Conservation (phyloP, 805 yeast genomes). For the Kluyveromyces siamensis region DNA sequence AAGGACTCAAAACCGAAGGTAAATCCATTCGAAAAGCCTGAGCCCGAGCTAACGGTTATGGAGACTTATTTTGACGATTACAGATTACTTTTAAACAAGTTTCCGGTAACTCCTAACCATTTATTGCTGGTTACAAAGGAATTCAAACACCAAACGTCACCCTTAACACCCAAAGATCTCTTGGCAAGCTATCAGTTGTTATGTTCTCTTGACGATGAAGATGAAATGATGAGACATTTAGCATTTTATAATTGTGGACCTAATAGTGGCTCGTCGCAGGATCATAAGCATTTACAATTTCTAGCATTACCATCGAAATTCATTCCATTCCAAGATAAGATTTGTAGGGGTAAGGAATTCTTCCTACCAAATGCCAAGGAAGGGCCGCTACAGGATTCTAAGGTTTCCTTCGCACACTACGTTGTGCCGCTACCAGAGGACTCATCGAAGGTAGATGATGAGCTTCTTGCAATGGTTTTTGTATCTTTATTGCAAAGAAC, state of each 20-base stretch:
- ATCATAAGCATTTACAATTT: conserved; percentile 88
- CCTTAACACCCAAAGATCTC: conserved; percentile 66
- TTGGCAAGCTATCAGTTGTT: conserved; percentile 48
- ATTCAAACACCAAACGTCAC: conserved; percentile 61
- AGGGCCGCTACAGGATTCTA: conserved; percentile 55
- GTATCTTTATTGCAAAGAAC: conserved; percentile 64
- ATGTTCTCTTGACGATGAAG: conserved; percentile 34
- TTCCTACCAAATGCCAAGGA: conserved; percentile 45
- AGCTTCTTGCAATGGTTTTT: conserved; percentile 57
- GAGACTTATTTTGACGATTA: conserved; percentile 42
- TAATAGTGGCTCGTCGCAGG: conserved; percentile 87
- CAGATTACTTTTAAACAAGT: conserved; percentile 73
- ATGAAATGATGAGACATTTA: conserved; percentile 44
- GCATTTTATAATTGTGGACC: conserved; percentile 88
- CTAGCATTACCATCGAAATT: conserved; percentile 58
- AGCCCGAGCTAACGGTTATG: conserved; percentile 58
- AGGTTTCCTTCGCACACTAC: conserved; percentile 73
- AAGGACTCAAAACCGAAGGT: conserved; percentile 25
- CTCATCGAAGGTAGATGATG: conserved; percentile 41
- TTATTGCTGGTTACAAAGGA: conserved; percentile 68
- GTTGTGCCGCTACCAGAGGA: conserved; percentile 52
- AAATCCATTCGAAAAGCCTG: conserved; percentile 78
- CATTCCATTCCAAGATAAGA: conserved; percentile 45
- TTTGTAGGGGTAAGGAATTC: conserved; percentile 35
- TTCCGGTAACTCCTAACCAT: conserved; percentile 74